Evolutionary conservation across 2,329 filamentous ascomycete species (phyloP), one percentile per base, ranked within the genome.

Genomic region (Aspergillus sp.): DNA sequence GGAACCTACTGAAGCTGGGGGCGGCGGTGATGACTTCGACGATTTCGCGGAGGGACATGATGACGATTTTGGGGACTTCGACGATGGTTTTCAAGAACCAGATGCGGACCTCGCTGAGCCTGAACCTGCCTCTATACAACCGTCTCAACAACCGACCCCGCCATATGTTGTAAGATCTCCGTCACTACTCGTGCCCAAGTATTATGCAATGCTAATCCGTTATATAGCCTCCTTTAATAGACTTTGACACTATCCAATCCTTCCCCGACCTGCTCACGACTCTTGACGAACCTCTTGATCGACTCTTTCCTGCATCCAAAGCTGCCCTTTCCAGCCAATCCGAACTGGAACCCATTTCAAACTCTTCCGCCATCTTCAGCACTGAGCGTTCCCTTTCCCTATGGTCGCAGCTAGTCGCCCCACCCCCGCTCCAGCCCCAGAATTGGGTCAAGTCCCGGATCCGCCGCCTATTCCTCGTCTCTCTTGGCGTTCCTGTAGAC

Each of bases 401-500:
- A 35, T 99, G 95, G 95, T 92, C 93, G 41, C 95, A 99, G 78
- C 86, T 99, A 4, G 91, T 97, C 31, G 93, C 93, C 2, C 93
- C 95, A 19, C 95, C 95, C 2, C 93, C 95, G 2, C 85, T 99
- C 39, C 92, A 96, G 68, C 95, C 95, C 6, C 93, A 95, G 0
- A 95, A 99, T 75, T 99, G 95, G 95, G 96, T 97, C 58, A 91
- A 95, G 63, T 96, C 92, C 52, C 90, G 93, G 52, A 99, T 96
- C 66, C 88, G 95, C 53, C 90, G 95, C 27, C 85, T 99, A 25
- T 99, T 99, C 73, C 86, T 99, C 43, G 93, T 99, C 54, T 97
- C 93, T 1, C 85, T 99, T 0, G 95, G 95, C 17, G 95, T 99
- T 0, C 95, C 95, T 1, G 91, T 99, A 45, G 95, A 99, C 68